Evolutionary conservation across 2,329 filamentous ascomycete genomes (phyloP).

Genomic region (Phialophora verrucosa): DNA sequence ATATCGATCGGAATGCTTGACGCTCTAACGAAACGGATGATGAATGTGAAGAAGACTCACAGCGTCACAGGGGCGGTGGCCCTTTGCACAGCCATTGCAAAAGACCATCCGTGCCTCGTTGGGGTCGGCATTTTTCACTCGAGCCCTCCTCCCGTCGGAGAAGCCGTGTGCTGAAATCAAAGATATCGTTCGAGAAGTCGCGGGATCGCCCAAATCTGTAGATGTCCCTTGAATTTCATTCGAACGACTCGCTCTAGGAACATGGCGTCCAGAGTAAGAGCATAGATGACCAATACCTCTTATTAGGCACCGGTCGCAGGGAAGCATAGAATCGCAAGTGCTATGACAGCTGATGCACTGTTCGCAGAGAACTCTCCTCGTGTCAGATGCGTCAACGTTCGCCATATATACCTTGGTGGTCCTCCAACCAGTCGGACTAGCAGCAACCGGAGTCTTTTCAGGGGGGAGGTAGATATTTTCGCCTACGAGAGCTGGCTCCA

Average conservation of each 20-base stretch:
- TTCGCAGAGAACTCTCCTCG: background rate
- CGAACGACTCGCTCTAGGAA: background rate
- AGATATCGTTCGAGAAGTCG: background rate
- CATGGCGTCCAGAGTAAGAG: background rate
- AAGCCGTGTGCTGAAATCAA: background rate
- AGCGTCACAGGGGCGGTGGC: background rate
- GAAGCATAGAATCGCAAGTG: slow-evolving; percentile 1
- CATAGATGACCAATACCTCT: background rate
- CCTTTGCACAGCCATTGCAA: slow-evolving; percentile 3
- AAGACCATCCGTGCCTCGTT: background rate
- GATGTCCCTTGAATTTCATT: background rate
- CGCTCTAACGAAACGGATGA: background rate
- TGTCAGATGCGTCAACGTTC: background rate
- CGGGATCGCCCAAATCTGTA: too few relatives aligned
- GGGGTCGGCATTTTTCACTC: slow-evolving; percentile 3
- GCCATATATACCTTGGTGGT: background rate
- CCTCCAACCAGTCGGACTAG: background rate
- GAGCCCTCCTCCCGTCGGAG: background rate
- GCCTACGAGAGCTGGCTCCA: background rate
- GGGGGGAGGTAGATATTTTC: background rate
- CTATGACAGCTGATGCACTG: slow-evolving; percentile 5
- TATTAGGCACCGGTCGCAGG: background rate
- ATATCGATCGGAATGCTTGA: background rate
- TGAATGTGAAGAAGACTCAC: background rate
- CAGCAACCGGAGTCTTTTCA: background rate